A percentile compares a stretch with the other conserved stretches of the same genome.
Evolutionary conservation across 148 eudicot species (phyloP).

Genomic region (Camellia granthamiana): DNA sequence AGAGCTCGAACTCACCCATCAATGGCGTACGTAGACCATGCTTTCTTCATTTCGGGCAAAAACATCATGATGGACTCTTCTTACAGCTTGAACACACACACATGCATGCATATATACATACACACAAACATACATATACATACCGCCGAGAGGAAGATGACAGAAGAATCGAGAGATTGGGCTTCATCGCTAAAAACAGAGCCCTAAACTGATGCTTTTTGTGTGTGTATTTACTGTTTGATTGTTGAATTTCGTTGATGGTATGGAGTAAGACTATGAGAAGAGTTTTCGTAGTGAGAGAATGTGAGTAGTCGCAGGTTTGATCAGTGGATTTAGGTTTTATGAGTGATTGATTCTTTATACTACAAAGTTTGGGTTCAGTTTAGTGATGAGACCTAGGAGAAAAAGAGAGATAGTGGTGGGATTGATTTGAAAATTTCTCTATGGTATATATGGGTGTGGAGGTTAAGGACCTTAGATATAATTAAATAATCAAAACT

Average conservation of each 20-base stretch:
- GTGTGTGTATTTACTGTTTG: background rate
- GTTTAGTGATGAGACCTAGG: background rate
- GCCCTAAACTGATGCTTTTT: constrained; percentile 18
- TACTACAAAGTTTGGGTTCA: background rate
- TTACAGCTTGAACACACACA: constrained; percentile 45
- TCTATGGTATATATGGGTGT: too few species aligned
- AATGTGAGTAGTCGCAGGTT: background rate
- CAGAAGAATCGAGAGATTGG: constrained; percentile 1
- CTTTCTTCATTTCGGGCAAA: constrained; percentile 85
- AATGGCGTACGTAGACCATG: constrained; percentile 98
- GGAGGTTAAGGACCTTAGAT: too few species aligned
- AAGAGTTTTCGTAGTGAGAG: background rate
- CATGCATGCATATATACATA: too few species aligned
- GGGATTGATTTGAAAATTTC: too few species aligned
- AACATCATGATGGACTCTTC: constrained; percentile 81
- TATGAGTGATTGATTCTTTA: background rate
- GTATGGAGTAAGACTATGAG: background rate
- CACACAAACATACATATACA: too few species aligned
- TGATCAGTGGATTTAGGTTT: background rate
- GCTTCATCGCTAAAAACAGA: constrained; percentile 30
- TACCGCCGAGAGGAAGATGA: too few species aligned
- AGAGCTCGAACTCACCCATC: background rate
- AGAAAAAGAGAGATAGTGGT: too few species aligned
- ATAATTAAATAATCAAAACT: too few species aligned
- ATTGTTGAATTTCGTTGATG: constrained; percentile 7